These are phyloP conservation scores for Rhododendron ferrugineum DNA, from an alignment of 148 eudicot genomes.

Conservation along the genomic window DNA sequence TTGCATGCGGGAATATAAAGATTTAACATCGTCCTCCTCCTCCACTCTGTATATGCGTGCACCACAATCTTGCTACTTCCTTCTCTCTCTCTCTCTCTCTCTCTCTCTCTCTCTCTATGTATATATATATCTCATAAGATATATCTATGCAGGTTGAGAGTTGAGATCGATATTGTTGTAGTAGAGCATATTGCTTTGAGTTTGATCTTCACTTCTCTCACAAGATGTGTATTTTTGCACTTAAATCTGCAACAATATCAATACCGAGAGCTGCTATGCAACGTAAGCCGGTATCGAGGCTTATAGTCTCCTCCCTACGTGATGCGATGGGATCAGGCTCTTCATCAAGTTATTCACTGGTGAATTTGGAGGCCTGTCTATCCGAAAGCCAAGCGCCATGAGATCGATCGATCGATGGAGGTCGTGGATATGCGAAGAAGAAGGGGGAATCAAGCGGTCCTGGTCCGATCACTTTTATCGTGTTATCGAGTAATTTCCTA, in stretches of 20 bases:
- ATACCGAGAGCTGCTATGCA: neutral
- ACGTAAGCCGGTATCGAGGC: neutral
- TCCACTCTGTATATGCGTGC: conserved; percentile 1
- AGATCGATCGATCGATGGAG: conserved; percentile 12
- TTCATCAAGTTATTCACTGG: neutral
- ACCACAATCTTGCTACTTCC: neutral
- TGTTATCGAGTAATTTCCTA: neutral
- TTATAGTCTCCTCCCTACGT: neutral
- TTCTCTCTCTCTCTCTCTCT: no score
- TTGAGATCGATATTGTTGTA: neutral
- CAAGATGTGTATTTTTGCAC: neutral
- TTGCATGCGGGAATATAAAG: conserved; percentile 27
- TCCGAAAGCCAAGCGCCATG: neutral
- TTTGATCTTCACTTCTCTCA: neutral
- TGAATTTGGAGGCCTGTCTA: neutral
- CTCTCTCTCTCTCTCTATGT: no score
- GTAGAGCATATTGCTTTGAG: neutral
- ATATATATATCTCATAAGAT: neutral
- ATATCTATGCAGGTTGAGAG: neutral
- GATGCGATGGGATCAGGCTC: neutral
- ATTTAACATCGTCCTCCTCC: neutral
- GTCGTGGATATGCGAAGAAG: conserved; percentile 11
- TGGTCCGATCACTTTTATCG: conserved; percentile 40
- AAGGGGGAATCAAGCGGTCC: conserved; percentile 57
- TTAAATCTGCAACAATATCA: neutral